Conservation (phyloP, 2,329 filamentous ascomycete species). For the Chaetomiaceae sp. region DNA sequence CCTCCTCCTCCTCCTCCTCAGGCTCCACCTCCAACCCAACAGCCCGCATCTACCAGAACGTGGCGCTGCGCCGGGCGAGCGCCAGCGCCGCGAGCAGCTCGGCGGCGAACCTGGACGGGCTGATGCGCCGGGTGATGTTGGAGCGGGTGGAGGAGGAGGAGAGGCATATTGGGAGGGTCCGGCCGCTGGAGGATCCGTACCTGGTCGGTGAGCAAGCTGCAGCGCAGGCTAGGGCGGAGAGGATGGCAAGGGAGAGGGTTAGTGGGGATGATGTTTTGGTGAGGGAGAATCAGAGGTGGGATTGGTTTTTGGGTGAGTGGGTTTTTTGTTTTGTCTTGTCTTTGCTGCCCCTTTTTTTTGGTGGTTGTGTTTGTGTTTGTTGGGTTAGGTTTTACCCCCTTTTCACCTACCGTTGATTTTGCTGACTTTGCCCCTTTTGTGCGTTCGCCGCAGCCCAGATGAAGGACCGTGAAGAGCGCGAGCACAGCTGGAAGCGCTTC, state of each 20-base stretch:
- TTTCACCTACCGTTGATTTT: not conserved
- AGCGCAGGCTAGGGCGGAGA: conserved; percentile 49
- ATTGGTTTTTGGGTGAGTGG: conserved; percentile 53
- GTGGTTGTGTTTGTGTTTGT: not conserved
- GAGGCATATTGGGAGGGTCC: conserved; percentile 28
- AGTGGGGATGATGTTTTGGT: conserved; percentile 50
- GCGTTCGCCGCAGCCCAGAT: conserved; percentile 53
- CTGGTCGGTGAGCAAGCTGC: conserved; percentile 64
- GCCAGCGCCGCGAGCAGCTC: conserved; percentile 28
- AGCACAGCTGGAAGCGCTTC: conserved; percentile 40
- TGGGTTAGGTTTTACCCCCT: not conserved
- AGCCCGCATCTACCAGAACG: conserved; percentile 57
- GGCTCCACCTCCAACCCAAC: conserved; percentile 49
- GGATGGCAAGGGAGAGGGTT: conserved; percentile 54
- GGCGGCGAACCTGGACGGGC: conserved; percentile 28
- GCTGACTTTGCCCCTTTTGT: not conserved
- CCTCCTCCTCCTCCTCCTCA: conserved; percentile 54
- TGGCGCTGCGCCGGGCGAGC: conserved; percentile 57
- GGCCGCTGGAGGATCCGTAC: conserved; percentile 61
- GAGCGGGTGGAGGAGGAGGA: conserved; percentile 37
- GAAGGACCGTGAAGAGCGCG: conserved; percentile 46
- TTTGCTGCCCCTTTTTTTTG: not conserved
- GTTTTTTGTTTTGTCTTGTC: not conserved
- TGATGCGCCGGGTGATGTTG: conserved; percentile 31
- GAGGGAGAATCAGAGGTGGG: conserved; percentile 55